phyloP scores from a whole-genome alignment of 495 filamentous ascomycete species.

The Hypoxylon fuscum region DNA sequence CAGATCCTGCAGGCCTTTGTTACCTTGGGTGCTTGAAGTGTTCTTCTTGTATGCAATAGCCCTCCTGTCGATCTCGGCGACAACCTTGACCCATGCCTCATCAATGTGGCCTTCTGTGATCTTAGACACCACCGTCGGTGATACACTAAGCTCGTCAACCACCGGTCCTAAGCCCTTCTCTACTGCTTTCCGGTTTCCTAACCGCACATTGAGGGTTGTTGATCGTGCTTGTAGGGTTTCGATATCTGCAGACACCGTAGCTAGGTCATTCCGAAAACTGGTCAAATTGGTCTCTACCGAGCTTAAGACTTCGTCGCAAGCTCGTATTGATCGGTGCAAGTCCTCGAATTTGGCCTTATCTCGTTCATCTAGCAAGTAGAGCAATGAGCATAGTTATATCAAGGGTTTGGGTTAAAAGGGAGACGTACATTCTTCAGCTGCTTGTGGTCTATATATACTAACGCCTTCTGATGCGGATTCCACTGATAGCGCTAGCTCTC shows the following conservation, averaged over 20 bases:
- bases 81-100: conserved; percentile 83
- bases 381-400: conserved; percentile 37
- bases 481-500: conserved; percentile 69
- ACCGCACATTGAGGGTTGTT: conserved; percentile 79
- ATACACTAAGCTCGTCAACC: conserved; percentile 89
- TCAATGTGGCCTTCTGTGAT: conserved; percentile 91
- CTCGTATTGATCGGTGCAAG: conserved; percentile 85
- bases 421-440: conserved; percentile 77
- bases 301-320: conserved; percentile 91
- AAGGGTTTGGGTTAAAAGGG: conserved; percentile 9
- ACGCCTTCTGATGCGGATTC: conserved; percentile 47
- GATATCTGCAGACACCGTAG: conserved; percentile 91
- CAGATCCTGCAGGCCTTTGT: conserved; percentile 82
- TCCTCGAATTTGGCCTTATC: conserved; percentile 92
- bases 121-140: conserved; percentile 80
- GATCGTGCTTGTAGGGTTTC: conserved; percentile 91
- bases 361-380: conserved; percentile 68
- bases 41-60: conserved; percentile 74
- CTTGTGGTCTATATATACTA: conserved; percentile 69
- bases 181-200: conserved; percentile 88
- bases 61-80: conserved; percentile 85
- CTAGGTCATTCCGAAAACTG: conserved; percentile 91
- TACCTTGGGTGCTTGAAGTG: conserved; percentile 64
- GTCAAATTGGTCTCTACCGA: conserved; percentile 92
- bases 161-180: conserved; percentile 89